Base-by-base conservation (phyloP, 2,329 filamentous ascomycete genomes). In the Diaporthe amygdali region DNA sequence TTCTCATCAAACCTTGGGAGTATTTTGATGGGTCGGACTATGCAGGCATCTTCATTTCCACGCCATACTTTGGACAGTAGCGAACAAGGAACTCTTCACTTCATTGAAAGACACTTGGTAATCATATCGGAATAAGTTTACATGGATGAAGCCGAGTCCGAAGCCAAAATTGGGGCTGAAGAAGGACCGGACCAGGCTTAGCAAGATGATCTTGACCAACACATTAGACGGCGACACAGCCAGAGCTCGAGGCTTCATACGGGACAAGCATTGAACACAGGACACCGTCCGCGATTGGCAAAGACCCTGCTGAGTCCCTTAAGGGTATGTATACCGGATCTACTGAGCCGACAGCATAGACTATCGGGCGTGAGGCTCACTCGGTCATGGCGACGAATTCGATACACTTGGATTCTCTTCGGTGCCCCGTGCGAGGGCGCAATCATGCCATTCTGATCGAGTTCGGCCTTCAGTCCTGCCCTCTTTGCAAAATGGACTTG, bases 1-100 rank as follows among this genome's bases (percentile, higher is more conserved):
- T 9, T 51, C 3, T 30, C 1, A 2, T 27, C 1, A 1, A 17
- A 6, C 9, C 25, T 30, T 27, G 5, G 0, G 5, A 0, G 0
- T 7, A 27, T 30, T 17, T 30, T 14, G 2, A 1, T 30, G 14
- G 10, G 6, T 15, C 47, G 14, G 12, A 27, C 14, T 49, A n/a
- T n/a, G 7, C 44, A 27, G 1, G 1, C 22, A 0, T 15, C 25
- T 30, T 2, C 3, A 3, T 15, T 51, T 6, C 8, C 47, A 30
- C 27, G 14, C 14, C 14, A 27, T 3, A 6, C 22, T 27, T 51
- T 27, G 47, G 5, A 27, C 12, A 17, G 12, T 5, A 25, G 3
- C 7, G 5, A 14, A 51, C 14, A 51, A 51, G 1, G 15, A 27
- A 25, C 12, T 51, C 12, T 27, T 2, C 14, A 27, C 47, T 51